phyloP scores from a whole-genome alignment of 1,284 basidiomycete species.

The Malassezia sp. region DNA sequence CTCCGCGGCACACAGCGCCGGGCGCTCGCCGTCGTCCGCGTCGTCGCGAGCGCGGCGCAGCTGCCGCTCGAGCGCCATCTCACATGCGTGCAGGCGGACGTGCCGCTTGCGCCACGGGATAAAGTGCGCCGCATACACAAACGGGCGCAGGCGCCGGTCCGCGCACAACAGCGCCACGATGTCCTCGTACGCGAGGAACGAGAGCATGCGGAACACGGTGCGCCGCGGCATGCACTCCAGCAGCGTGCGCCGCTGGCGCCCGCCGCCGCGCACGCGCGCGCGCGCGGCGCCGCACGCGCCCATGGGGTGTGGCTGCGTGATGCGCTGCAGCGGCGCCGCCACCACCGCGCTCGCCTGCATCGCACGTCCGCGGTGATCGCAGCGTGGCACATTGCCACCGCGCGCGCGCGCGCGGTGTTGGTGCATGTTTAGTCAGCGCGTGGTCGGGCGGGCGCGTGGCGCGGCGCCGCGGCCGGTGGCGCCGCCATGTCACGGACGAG shows the following conservation, averaged over 20 bases:
- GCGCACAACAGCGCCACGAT: conserved; percentile 21
- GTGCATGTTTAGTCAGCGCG: too few relatives aligned
- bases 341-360: not conserved
- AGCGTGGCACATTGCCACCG: too few relatives aligned
- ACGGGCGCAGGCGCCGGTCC: conserved; percentile 25
- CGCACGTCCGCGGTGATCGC: not conserved
- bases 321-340: too few relatives aligned
- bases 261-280: not conserved
- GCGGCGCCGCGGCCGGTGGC: not conserved
- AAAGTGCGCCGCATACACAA: conserved; percentile 23
- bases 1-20: too few relatives aligned
- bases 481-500: not conserved
- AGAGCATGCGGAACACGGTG: conserved; percentile 26
- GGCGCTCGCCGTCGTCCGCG: not conserved
- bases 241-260: conserved; percentile 21
- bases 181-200: conserved; percentile 24
- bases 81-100: conserved; percentile 15
- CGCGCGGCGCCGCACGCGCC: too few relatives aligned
- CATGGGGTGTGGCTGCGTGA: too few relatives aligned
- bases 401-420: too few relatives aligned
- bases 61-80: conserved; percentile 18
- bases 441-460: not conserved
- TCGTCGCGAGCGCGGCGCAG: conserved; percentile 13
- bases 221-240: conserved; percentile 34
- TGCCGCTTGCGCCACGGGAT: conserved; percentile 30